These are phyloP conservation scores for Samsoniella hepiali DNA, from an alignment of 2,329 filamentous ascomycete genomes.

Conservation along the genomic window DNA sequence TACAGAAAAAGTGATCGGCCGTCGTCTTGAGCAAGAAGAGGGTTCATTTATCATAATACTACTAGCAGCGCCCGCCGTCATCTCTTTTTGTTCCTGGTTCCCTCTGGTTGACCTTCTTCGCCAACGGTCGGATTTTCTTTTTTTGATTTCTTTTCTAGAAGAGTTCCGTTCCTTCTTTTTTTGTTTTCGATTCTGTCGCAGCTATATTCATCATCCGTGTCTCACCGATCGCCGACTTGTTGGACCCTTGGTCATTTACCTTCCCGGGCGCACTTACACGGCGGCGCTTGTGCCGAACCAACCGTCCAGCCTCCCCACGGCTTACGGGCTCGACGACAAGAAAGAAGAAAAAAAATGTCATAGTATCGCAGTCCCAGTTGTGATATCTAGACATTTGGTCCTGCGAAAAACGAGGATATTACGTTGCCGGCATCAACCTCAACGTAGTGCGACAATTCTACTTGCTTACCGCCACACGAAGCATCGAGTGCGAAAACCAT, in stretches of 20 bases:
- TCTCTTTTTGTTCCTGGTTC: neutral
- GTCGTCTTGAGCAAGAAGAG: constrained; percentile 1
- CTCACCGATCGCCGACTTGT: neutral
- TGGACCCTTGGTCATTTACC: neutral
- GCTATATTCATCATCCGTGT: neutral
- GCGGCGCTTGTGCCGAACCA: constrained; percentile 12
- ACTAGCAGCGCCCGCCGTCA: constrained; percentile 6
- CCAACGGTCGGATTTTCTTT: neutral
- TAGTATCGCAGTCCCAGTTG: neutral
- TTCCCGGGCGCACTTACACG: constrained; percentile 13
- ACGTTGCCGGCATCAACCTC: neutral
- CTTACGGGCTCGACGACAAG: neutral
- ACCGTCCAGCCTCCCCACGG: neutral
- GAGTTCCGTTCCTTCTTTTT: neutral
- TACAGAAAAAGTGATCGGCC: constrained; percentile 15
- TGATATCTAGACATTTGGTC: neutral
- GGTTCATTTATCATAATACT: constrained; percentile 18
- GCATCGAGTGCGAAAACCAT: neutral
- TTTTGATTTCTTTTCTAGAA: neutral
- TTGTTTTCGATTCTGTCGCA: neutral
- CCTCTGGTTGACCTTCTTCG: neutral
- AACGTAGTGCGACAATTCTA: neutral
- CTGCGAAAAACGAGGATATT: neutral
- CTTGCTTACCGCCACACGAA: neutral
- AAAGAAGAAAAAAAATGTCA: neutral